phyloP scores from a whole-genome alignment of 306 rosid genomes.

The Inga oerstediana region DNA sequence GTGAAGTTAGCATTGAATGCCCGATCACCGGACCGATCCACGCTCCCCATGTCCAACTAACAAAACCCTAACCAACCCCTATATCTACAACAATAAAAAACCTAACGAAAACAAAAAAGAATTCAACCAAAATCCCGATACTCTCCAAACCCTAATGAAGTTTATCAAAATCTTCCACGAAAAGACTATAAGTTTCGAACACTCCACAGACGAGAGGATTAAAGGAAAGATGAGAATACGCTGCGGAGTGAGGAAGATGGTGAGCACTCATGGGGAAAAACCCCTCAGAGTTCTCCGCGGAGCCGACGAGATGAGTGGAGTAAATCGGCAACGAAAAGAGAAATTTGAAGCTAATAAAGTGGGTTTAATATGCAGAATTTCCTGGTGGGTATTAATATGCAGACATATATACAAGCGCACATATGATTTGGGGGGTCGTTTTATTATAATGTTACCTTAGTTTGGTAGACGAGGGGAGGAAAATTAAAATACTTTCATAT shows the following conservation, averaged over 20 bases:
- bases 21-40: constrained; percentile 68
- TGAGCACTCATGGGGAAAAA: neutral
- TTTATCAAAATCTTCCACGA: neutral
- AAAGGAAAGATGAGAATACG: neutral
- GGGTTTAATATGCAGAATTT: neutral
- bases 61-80: constrained; percentile 54
- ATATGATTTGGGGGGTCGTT: too few relatives aligned
- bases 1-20: constrained; percentile 62
- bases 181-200: neutral
- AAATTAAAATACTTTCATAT: too few relatives aligned
- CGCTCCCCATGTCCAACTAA: constrained; percentile 64
- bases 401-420: neutral
- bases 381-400: neutral
- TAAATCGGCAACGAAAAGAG: neutral
- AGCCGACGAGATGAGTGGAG: constrained; percentile 11
- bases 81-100: neutral
- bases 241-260: neutral
- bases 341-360: neutral
- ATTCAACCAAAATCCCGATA: constrained; percentile 34
- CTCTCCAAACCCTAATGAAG: constrained; percentile 49
- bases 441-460: too few relatives aligned
- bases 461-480: too few relatives aligned
- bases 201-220: neutral
- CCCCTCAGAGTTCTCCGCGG: neutral
- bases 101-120: neutral